These are phyloP conservation scores for Rubia yunnanensis DNA, from an alignment of 257 asterid genomes.

Conservation along the genomic window DNA sequence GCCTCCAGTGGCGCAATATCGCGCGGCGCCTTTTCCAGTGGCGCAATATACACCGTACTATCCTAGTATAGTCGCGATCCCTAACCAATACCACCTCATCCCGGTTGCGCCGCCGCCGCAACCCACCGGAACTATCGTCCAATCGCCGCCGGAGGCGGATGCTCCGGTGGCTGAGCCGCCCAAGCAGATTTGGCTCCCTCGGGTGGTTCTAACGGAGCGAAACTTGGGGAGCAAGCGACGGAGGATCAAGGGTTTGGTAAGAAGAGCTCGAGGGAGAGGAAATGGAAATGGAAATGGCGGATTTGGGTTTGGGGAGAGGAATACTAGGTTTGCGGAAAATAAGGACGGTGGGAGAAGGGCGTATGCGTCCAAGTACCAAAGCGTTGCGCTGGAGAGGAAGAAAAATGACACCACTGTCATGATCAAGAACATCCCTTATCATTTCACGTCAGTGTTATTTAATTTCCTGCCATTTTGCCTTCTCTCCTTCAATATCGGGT, in stretches of 20 bases:
- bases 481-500: too few species aligned
- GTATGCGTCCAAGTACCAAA: constrained; percentile 13
- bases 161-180: not conserved
- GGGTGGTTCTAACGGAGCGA: not conserved
- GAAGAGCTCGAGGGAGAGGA: not conserved
- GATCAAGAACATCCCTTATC: constrained; percentile 60
- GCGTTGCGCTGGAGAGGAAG: constrained; percentile 23
- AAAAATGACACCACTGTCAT: constrained; percentile 37
- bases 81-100: not conserved
- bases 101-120: not conserved
- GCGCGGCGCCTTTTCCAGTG: too few species aligned
- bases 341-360: not conserved
- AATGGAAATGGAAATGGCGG: constrained; percentile 12
- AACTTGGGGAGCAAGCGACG: not conserved
- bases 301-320: not conserved
- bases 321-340: too few species aligned
- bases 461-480: not conserved
- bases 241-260: not conserved
- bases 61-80: too few species aligned
- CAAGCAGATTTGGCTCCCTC: not conserved
- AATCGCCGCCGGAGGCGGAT: not conserved
- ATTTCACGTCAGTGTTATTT: constrained; percentile 30
- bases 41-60: too few species aligned
- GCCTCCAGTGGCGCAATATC: too few species aligned
- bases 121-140: not conserved